Evolutionary conservation across 2,329 filamentous ascomycete genomes (phyloP), one percentile per base, ranked within the genome.

Genomic region (Cryphonectria japonica): DNA sequence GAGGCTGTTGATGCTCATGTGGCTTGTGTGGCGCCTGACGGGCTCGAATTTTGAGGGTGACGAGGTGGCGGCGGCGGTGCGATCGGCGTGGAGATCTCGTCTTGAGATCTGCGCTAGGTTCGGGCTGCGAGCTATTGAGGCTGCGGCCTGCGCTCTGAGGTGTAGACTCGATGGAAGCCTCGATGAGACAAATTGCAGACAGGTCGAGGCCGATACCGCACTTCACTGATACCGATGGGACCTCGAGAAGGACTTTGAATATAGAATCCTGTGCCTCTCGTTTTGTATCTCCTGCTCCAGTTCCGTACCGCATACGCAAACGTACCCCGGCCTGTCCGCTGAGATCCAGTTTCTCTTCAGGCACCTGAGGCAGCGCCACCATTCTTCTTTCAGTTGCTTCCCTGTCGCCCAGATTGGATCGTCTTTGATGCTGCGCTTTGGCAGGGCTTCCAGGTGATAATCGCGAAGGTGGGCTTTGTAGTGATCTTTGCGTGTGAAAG

Each of bases 321-420:
- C 79, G 37, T 64, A 43, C 75, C 82, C 88, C 32, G 80, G 81
- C 50, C 80, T 72, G 66, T 77, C 76, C 26, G 79, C 77, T n/a
- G 22, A 50, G 72, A 85, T 77, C 67, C 77, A 74, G 68, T 88
- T 82, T 57, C 86, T 80, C 72, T 75, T 75, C 63, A 89, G 82
- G 75, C 87, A 89, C 71, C 84, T 83, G 66, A 82, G 80, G 78
- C 87, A 89, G 50, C 87, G 83, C 85, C 86, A 89, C 86, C 86
- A 88, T 2, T 75, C 78, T 2, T 71, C 71, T 32, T 80, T 77
- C 43, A 84, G 75, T 67, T 80, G 79, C 71, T 84, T 81, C 63
- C 76, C 78, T 13, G 80, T 76, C 62, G 82, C 75, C 83, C 82
- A 85, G 72, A 79, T 80, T 1, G 57, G 61, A 72, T 78, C 72